Evolutionary conservation across 2,329 filamentous ascomycete genomes (phyloP).

Genomic region (Apiospora marii): DNA sequence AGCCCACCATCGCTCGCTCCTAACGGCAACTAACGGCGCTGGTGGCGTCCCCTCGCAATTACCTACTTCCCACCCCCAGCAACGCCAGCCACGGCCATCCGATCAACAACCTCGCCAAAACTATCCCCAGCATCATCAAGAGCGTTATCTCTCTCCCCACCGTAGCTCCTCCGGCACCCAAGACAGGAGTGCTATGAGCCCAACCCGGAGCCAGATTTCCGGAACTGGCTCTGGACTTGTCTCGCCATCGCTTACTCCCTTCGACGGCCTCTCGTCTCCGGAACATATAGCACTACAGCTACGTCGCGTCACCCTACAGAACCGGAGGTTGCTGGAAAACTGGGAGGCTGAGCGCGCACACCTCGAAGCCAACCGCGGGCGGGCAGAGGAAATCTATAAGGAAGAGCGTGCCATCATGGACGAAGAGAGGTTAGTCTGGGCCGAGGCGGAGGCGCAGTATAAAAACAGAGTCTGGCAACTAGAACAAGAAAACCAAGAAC

Average conservation of each 20-base stretch:
- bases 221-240: constrained; percentile 18
- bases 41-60: constrained; percentile 33
- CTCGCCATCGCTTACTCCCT: constrained; percentile 31
- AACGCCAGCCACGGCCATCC: background rate
- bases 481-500: constrained; percentile 41
- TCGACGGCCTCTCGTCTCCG: constrained; percentile 28
- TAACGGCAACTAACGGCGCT: constrained; percentile 35
- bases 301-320: constrained; percentile 36
- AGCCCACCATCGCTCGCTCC: constrained; percentile 27
- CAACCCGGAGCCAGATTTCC: constrained; percentile 33
- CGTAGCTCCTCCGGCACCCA: constrained; percentile 33
- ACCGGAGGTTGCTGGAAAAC: constrained; percentile 48
- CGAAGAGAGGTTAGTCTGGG: constrained; percentile 56
- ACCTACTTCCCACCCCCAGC: background rate
- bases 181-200: constrained; percentile 33
- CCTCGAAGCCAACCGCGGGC: constrained; percentile 60
- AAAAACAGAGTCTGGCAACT: constrained; percentile 18
- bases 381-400: constrained; percentile 63
- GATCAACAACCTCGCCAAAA: constrained; percentile 14
- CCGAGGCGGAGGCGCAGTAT: constrained; percentile 48
- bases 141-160: constrained; percentile 37
- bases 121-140: constrained; percentile 8
- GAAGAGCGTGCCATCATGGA: constrained; percentile 63
- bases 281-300: constrained; percentile 34
- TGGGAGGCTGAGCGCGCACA: constrained; percentile 63